A percentile compares a stretch with the other conserved stretches of the same genome.
phyloP scores from a whole-genome alignment of 768 basidiomycete species.

The Pluteus cervinus region DNA sequence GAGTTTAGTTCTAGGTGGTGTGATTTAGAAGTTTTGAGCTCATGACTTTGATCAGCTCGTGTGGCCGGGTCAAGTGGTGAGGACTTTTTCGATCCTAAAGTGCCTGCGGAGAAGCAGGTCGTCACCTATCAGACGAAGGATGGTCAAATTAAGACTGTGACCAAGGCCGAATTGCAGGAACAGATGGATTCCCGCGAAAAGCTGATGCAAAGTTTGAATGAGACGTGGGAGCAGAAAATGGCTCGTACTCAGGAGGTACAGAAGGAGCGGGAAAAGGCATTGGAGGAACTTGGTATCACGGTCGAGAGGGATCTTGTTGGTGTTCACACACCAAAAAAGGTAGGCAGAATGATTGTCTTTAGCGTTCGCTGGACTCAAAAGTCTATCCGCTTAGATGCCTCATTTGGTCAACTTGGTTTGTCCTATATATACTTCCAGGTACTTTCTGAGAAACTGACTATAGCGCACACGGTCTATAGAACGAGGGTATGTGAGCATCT shows the following conservation, averaged over 20 bases:
- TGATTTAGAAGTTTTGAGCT: slow-evolving; percentile 9
- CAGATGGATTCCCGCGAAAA: slow-evolving; percentile 95
- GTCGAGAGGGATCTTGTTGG: slow-evolving; percentile 96
- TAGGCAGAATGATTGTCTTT: slow-evolving; percentile 30
- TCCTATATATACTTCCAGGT: slow-evolving; percentile 15
- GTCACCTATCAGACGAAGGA: slow-evolving; percentile 93
- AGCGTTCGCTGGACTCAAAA: slow-evolving; percentile 9
- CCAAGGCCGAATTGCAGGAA: slow-evolving; percentile 96
- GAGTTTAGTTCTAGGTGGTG: slow-evolving; percentile 25
- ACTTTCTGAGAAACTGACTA: slow-evolving; percentile 4
- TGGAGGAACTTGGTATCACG: slow-evolving; percentile 96
- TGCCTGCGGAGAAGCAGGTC: slow-evolving; percentile 92
- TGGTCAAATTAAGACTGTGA: slow-evolving; percentile 90
- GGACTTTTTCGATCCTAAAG: slow-evolving; percentile 76
- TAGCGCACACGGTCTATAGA: slow-evolving; percentile 30
- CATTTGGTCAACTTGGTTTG: slow-evolving; percentile 90
- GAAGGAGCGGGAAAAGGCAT: slow-evolving; percentile 93
- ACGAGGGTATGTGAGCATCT: slow-evolving; percentile 51
- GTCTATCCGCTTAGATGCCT: slow-evolving; percentile 60
- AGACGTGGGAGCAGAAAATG: slow-evolving; percentile 97
- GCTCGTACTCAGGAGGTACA: slow-evolving; percentile 89
- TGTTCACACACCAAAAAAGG: slow-evolving; percentile 97
- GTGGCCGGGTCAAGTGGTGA: slow-evolving; percentile 66
- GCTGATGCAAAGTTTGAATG: slow-evolving; percentile 86
- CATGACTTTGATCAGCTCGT: slow-evolving; percentile 45